Evolutionary conservation across 1,284 basidiomycete species (phyloP).

Genomic region (Austroboletus niveus): DNA sequence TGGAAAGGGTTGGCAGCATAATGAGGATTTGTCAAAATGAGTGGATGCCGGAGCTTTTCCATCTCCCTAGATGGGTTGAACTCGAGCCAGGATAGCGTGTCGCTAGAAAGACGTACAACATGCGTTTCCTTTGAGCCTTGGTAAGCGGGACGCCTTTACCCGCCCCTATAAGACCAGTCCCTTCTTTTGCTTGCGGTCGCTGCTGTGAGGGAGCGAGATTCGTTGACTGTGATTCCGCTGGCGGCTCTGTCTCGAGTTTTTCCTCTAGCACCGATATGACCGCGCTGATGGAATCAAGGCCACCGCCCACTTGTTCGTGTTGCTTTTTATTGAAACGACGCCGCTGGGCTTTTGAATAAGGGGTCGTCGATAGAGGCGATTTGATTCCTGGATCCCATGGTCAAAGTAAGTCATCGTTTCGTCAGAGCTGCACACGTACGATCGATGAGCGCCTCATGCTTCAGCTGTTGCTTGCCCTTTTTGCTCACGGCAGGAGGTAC

Average conservation of each 20-base stretch:
- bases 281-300: slow-evolving; percentile 55
- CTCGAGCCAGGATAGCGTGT: slow-evolving; percentile 8
- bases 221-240: slow-evolving; percentile 22
- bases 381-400: slow-evolving; percentile 48
- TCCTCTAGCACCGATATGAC: slow-evolving; percentile 54
- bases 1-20: slow-evolving; percentile 73
- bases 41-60: slow-evolving; percentile 68
- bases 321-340: slow-evolving; percentile 71
- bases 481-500: slow-evolving; percentile 39
- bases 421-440: slow-evolving; percentile 39
- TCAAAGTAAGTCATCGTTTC: not conserved
- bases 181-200: slow-evolving; percentile 22
- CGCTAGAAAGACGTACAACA: slow-evolving; percentile 54
- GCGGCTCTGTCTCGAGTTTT: slow-evolving; percentile 16
- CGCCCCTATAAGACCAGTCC: slow-evolving; percentile 64
- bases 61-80: slow-evolving; percentile 45
- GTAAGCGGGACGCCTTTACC: slow-evolving; percentile 61
- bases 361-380: slow-evolving; percentile 39
- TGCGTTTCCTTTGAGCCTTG: slow-evolving; percentile 63
- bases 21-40: slow-evolving; percentile 65
- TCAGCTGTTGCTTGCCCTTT: slow-evolving; percentile 66
- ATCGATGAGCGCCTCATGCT: slow-evolving; percentile 66
- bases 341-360: slow-evolving; percentile 74
- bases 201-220: slow-evolving; percentile 1
- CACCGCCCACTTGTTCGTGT: slow-evolving; percentile 65